Evolutionary conservation across 2,329 filamentous ascomycete genomes (phyloP).

Genomic region (Sclerotinia glacialis): DNA sequence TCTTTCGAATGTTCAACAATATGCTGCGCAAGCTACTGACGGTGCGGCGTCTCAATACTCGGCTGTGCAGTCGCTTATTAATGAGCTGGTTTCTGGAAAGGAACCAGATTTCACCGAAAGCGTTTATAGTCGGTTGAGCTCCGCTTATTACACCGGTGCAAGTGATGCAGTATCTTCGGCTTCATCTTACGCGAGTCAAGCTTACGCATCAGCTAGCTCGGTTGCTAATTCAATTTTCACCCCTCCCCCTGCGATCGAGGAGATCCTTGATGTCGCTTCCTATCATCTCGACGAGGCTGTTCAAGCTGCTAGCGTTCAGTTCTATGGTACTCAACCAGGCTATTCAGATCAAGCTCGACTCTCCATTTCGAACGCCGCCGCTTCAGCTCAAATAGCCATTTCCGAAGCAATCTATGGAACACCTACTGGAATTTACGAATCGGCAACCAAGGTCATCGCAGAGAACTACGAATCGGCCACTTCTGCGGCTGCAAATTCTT

Average conservation of each 20-base stretch:
- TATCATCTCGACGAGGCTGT: conserved; percentile 58
- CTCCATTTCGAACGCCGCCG: conserved; percentile 52
- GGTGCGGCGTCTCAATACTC: conserved; percentile 63
- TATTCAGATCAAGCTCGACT: conserved; percentile 53
- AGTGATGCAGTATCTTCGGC: conserved; percentile 45
- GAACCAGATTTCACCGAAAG: conserved; percentile 81
- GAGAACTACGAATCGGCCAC: conserved; percentile 30
- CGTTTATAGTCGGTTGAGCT: conserved; percentile 68
- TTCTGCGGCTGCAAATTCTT: conserved; percentile 24
- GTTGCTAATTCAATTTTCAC: conserved; percentile 52
- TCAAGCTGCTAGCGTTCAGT: conserved; percentile 54
- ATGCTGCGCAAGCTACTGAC: conserved; percentile 61
- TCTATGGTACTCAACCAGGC: conserved; percentile 54
- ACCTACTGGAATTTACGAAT: conserved; percentile 41
- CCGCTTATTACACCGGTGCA: conserved; percentile 67
- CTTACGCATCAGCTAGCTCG: conserved; percentile 45
- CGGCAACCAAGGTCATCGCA: conserved; percentile 28
- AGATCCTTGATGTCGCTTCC: conserved; percentile 55
- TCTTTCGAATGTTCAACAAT: conserved; percentile 52
- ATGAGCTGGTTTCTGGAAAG: conserved; percentile 72
- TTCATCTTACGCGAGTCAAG: conserved; percentile 51
- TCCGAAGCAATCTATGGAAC: conserved; percentile 57
- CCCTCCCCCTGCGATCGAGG: conserved; percentile 55
- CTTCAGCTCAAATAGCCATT: conserved; percentile 54
- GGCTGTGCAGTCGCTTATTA: conserved; percentile 68